Evolutionary conservation across 1,284 basidiomycete genomes (phyloP).

Genomic region (Gymnopus androsaceus): DNA sequence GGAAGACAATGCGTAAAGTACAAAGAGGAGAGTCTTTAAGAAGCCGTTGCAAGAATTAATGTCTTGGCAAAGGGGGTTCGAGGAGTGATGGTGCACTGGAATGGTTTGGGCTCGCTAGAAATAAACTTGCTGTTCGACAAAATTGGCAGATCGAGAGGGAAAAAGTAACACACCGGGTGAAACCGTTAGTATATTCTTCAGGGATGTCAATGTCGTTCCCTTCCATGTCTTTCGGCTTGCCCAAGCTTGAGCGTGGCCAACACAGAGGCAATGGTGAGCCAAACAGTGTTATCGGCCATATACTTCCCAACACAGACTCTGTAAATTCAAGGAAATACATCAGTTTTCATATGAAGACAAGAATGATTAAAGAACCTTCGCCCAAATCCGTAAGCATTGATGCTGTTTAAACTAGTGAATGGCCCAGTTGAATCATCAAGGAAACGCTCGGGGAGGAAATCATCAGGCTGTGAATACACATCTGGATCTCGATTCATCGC

Average conservation of each 20-base stretch:
- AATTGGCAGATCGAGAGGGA: background rate
- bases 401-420: background rate
- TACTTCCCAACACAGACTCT: slow-evolving; percentile 11
- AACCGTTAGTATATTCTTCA: background rate
- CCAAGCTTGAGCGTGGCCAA: slow-evolving; percentile 5
- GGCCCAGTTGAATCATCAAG: background rate
- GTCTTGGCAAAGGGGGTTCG: background rate
- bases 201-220: background rate
- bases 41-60: slow-evolving; percentile 3
- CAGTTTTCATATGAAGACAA: background rate
- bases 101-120: slow-evolving; percentile 3
- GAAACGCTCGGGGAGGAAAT: slow-evolving; percentile 8
- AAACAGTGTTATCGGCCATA: slow-evolving; percentile 8
- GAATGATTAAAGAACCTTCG: slow-evolving; percentile 4
- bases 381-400: slow-evolving; percentile 9
- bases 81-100: background rate
- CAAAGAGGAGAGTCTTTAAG: too few species aligned
- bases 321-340: background rate
- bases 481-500: slow-evolving; percentile 4
- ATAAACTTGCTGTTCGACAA: background rate
- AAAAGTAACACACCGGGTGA: background rate
- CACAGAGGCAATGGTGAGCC: slow-evolving; percentile 8
- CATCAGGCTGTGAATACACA: slow-evolving; percentile 1
- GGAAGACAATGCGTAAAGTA: too few species aligned
- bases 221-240: slow-evolving; percentile 1